phyloP scores from a whole-genome alignment of 768 basidiomycete genomes.

The Pisolithus sp. region DNA sequence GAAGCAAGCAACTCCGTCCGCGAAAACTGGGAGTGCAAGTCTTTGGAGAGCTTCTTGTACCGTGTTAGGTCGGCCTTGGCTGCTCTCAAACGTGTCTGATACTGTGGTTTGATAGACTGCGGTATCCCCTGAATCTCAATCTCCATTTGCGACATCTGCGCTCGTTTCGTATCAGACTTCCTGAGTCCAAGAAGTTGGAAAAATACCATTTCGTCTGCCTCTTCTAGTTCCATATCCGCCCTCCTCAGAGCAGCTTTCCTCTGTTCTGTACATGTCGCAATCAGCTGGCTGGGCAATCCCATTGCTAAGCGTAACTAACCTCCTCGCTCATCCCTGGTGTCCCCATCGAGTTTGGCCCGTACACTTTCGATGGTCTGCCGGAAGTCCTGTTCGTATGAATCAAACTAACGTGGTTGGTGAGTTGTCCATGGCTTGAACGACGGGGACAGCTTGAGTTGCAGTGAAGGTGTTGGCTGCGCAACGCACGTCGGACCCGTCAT shows the following conservation, averaged over 20 bases:
- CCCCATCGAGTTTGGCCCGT: slow-evolving; percentile 68
- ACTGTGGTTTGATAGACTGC: slow-evolving; percentile 70
- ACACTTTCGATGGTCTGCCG: slow-evolving; percentile 73
- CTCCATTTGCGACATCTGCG: slow-evolving; percentile 97
- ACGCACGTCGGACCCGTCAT: background rate
- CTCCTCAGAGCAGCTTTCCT: slow-evolving; percentile 73
- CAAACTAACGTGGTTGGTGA: slow-evolving; percentile 82
- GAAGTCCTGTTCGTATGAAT: slow-evolving; percentile 91
- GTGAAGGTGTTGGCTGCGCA: slow-evolving; percentile 22
- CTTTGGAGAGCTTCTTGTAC: slow-evolving; percentile 78
- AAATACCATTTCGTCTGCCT: slow-evolving; percentile 93
- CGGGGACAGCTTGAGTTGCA: slow-evolving; percentile 3
- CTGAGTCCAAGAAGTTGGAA: background rate
- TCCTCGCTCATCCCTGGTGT: slow-evolving; percentile 56
- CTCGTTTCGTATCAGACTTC: slow-evolving; percentile 1
- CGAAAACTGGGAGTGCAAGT: slow-evolving; percentile 60
- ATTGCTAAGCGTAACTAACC: slow-evolving; percentile 42
- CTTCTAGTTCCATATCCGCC: slow-evolving; percentile 93
- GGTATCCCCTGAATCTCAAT: slow-evolving; percentile 95
- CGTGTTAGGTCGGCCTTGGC: slow-evolving; percentile 70
- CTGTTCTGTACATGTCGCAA: slow-evolving; percentile 48
- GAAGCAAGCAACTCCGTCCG: slow-evolving; percentile 74
- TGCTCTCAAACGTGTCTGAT: slow-evolving; percentile 65
- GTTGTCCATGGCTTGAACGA: slow-evolving; percentile 54
- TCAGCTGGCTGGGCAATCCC: background rate